Conservation (phyloP, 1,139 yeast genomes). For the Magnusiomyces suaveolens region DNA sequence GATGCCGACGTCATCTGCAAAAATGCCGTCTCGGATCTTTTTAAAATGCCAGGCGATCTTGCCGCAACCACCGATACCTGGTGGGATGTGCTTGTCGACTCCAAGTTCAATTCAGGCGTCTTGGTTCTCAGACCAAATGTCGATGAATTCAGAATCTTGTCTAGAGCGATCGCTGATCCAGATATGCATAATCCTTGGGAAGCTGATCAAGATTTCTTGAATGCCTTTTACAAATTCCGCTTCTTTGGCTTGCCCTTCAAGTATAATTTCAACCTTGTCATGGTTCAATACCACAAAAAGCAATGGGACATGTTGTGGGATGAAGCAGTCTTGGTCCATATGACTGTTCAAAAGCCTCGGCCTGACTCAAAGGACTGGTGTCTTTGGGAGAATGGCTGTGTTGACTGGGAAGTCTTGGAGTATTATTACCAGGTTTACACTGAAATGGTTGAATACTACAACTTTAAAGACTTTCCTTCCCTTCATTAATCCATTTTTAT, state of each 20-base stretch:
- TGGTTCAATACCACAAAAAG: slow-evolving; percentile 17
- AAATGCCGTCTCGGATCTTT: slow-evolving; percentile 19
- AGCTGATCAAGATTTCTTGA: slow-evolving; percentile 23
- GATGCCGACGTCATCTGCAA: slow-evolving; percentile 25
- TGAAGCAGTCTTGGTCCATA: slow-evolving; percentile 22
- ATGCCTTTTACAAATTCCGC: slow-evolving; percentile 18
- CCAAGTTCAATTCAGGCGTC: slow-evolving; percentile 22
- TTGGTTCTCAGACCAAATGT: slow-evolving; percentile 21
- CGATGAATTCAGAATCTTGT: slow-evolving; percentile 20
- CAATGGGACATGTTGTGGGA: slow-evolving; percentile 22
- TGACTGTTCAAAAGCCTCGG: slow-evolving; percentile 14
- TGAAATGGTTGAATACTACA: slow-evolving; percentile 21
- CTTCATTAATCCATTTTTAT: slow-evolving; percentile 16
- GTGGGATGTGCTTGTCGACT: slow-evolving; percentile 20
- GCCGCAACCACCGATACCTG: slow-evolving; percentile 23
- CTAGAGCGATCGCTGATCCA: slow-evolving; percentile 21
- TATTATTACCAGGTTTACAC: slow-evolving; percentile 19
- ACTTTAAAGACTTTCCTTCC: slow-evolving; percentile 16
- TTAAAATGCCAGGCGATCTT: slow-evolving; percentile 21
- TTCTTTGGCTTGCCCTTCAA: slow-evolving; percentile 21
- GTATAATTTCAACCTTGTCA: slow-evolving; percentile 21
- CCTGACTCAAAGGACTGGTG: slow-evolving; percentile 5
- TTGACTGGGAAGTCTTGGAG: slow-evolving; percentile 19
- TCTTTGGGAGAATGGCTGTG: slow-evolving; percentile 10
- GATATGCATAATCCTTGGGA: slow-evolving; percentile 23